Evolutionary conservation across 495 filamentous ascomycete species (phyloP).

Genomic region (Penicillium salamii): DNA sequence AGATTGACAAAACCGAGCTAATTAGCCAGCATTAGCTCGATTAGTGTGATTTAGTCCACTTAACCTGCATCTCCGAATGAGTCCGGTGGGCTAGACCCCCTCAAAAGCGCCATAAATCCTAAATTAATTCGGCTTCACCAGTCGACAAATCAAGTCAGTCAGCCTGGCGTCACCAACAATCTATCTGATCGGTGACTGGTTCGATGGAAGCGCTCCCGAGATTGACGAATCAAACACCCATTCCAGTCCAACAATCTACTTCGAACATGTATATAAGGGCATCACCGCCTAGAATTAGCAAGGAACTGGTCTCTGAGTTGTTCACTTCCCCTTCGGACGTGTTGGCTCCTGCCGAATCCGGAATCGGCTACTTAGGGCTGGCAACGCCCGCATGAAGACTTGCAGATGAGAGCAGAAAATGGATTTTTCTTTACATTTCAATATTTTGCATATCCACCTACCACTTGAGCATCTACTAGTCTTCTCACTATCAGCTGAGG

Average conservation of each 20-base stretch:
- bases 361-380: neutral
- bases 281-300: constrained; percentile 14
- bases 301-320: no score
- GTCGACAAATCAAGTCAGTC: neutral
- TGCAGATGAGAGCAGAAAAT: no score
- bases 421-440: no score
- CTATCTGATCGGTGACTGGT: constrained; percentile 8
- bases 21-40: constrained; percentile 17
- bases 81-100: constrained; percentile 1
- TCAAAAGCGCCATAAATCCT: constrained; percentile 9
- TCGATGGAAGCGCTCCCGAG: constrained; percentile 9
- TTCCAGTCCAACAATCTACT: constrained; percentile 3
- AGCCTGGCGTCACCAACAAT: constrained; percentile 13
- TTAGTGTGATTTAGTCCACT: constrained; percentile 9
- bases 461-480: no score
- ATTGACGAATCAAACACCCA: constrained; percentile 4
- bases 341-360: neutral
- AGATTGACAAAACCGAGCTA: constrained; percentile 18
- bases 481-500: no score
- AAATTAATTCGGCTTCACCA: neutral
- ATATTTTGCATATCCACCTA: no score
- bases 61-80: neutral
- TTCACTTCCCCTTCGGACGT: no score
- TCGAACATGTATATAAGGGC: neutral
- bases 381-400: neutral